Conservation (phyloP, 495 filamentous ascomycete species). For the Parathielavia appendiculata region DNA sequence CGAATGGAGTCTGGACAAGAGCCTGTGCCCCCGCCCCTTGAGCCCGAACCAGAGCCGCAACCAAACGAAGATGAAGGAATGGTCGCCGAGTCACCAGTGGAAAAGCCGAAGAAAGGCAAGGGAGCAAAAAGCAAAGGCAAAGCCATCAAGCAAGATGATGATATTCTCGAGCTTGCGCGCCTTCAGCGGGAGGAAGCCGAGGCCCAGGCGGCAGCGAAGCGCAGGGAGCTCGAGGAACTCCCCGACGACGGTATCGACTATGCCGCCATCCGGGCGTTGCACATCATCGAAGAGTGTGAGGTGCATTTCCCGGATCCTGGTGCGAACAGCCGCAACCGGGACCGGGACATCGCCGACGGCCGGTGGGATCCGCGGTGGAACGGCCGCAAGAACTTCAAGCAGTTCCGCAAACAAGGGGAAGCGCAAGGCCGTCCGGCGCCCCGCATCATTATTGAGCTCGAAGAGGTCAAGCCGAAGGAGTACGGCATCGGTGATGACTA, state of each 20-base stretch:
- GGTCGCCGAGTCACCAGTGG: constrained; percentile 16
- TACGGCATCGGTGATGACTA: constrained; percentile 83
- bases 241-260: constrained; percentile 58
- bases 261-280: constrained; percentile 64
- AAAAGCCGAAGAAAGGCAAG: constrained; percentile 19
- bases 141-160: constrained; percentile 53
- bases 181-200: constrained; percentile 66
- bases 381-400: constrained; percentile 94
- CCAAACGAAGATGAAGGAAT: constrained; percentile 19
- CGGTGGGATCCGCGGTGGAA: constrained; percentile 93
- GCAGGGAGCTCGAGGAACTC: constrained; percentile 48
- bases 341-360: constrained; percentile 45
- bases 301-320: constrained; percentile 38
- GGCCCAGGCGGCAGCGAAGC: constrained; percentile 53
- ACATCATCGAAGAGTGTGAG: constrained; percentile 77
- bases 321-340: constrained; percentile 29
- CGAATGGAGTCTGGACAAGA: constrained; percentile 48
- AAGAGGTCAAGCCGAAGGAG: constrained; percentile 71
- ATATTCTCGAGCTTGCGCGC: constrained; percentile 64
- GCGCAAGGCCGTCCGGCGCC: constrained; percentile 42
- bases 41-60: constrained; percentile 13
- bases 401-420: constrained; percentile 64
- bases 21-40: constrained; percentile 27
- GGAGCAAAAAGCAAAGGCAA: constrained; percentile 43
- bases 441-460: constrained; percentile 68